phyloP scores from a whole-genome alignment of 2,329 filamentous ascomycete species.

The Rhynchosporium secalis region DNA sequence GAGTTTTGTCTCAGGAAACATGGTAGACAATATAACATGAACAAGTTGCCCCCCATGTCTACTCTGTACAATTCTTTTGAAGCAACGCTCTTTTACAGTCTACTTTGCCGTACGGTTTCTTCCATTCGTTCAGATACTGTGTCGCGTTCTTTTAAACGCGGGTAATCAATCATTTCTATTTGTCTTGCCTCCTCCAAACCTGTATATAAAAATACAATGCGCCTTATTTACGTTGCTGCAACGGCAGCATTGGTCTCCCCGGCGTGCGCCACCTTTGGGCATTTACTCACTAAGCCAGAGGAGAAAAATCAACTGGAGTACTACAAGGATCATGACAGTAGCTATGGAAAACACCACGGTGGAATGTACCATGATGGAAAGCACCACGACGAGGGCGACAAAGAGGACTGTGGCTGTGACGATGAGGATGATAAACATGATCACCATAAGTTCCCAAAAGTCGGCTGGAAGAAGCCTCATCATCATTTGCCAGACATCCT shows the following conservation, averaged over 20 bases:
- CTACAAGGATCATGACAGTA: too few relatives aligned
- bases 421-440: neutral
- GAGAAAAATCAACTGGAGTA: neutral
- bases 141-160: neutral
- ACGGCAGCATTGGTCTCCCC: neutral
- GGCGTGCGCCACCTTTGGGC: slow-evolving; percentile 2
- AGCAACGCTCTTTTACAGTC: neutral
- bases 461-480: neutral
- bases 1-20: neutral
- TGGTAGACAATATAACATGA: neutral
- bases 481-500: neutral
- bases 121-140: neutral
- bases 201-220: slow-evolving; percentile 2
- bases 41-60: neutral
- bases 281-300: neutral
- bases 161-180: neutral
- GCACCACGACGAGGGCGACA: neutral
- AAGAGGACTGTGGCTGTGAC: neutral
- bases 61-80: neutral
- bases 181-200: neutral
- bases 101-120: neutral
- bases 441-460: neutral
- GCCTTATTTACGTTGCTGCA: neutral
- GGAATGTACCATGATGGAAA: too few relatives aligned
- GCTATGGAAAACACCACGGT: too few relatives aligned